Evolutionary conservation across 2,329 filamentous ascomycete genomes (phyloP), one percentile per base, ranked within the genome.

Genomic region (Diplocarpon rosae): DNA sequence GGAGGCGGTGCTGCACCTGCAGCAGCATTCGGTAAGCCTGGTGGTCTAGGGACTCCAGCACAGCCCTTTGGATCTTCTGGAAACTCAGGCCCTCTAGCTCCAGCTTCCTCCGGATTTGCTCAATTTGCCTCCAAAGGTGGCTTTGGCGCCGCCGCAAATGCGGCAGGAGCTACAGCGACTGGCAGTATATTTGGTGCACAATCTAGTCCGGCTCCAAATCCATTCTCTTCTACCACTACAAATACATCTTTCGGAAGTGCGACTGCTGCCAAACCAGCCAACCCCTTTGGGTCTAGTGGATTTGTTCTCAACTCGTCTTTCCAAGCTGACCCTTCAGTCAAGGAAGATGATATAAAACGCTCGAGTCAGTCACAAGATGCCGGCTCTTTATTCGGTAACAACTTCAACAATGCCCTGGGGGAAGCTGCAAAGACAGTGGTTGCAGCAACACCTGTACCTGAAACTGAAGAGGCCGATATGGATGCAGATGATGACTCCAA

Each of bases 311-410:
- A 52, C 12, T 57, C 59, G 10, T 60, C 58, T 1, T 63, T 67
- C 15, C 69, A 67, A 43, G 55, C 61, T 7, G 61, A 60, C 44
- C 56, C 58, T 1, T 87, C 71, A 36, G 69, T 74, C 1, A 78
- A 76, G 46, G 72, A 83, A 17, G 76, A 81, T 46, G 63, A 70
- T 30, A 68, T 72, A 8, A 74, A 73, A 49, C 65, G 72, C 13
- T 59, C 63, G 16, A 59, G 30, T 10, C 30, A 32, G n/a, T 32
- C 20, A 62, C 16, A 61, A 62, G n/a, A 54, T 60, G 62, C 64
- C n/a, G 66, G 67, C 11, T 68, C 69, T 5, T 69, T 83, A 52
- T 84, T 85, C 56, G 75, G 75, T n/a, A 67, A 66, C 42, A 71
- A 66, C 9, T 84, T 86, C 60, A 69, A 72, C 6, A 71, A 73